Base-by-base conservation (phyloP, 73 alveolate genomes). In the Tetrahymena elliotti region DNA sequence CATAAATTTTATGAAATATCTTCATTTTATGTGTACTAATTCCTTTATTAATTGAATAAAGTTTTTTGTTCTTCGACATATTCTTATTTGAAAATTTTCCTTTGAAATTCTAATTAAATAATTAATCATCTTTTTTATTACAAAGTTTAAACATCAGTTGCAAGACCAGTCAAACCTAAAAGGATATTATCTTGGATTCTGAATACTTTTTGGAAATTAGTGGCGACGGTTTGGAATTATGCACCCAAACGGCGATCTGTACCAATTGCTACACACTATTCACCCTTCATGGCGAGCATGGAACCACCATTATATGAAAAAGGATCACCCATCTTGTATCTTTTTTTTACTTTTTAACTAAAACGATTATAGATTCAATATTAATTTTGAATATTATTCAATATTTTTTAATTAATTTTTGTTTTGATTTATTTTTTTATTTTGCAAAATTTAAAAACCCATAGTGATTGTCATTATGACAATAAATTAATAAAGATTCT, bases 241-340 rank as follows among this genome's bases (percentile, higher is more conserved):
- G 98, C 95, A 52, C 99, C 99, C n/a, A 98, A 96, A 94, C 99
- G 96, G 38, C 99, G 98, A 96, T 98, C 99, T n/a, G 98, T 95
- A 33, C 99, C 99, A 34, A 98, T 96, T 27, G 99, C 99, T 31
- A 98, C 99, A 82, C 99, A 98, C 96, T 98, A 98, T 94, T 98
- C 98, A 40, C 99, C 99, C 68, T 98, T 96, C 99, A 98, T 98
- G 34, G 99, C 99, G 27, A 98, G 98, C 96, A 98, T 97, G 52
- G 99, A 97, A 93, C 98, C 98, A 40, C 99, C 99, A 96, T 98
- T 98, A 98, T 98, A 98, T 84, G 93, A 93, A 93, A 96, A 96
- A 68, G 88, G 88, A 68, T 68, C 88, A 68, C 88, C 88, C 88
- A 68, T 68, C 36, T 68, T 68, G 36, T 68, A 68, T 68, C 88